A percentile compares a stretch with the other conserved stretches of the same genome.
Evolutionary conservation across 306 rosid species (phyloP).

Genomic region (Gastrolobium bilobum): DNA sequence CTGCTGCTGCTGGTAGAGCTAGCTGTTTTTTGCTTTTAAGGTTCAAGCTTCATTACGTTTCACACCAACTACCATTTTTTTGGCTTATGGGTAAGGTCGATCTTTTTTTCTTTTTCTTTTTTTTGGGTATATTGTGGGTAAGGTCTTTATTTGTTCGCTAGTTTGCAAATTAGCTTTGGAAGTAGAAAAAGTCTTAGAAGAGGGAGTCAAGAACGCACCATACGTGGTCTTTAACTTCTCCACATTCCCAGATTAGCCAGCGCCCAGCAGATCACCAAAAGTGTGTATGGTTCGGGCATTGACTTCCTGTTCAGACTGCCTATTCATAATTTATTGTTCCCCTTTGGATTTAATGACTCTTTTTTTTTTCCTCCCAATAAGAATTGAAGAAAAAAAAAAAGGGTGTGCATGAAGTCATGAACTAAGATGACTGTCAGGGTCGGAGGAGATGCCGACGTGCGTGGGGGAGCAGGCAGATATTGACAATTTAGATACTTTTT

Average conservation of each 20-base stretch:
- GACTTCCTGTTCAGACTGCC: slow-evolving; percentile 74
- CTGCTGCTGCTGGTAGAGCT: slow-evolving; percentile 45
- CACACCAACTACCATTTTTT: slow-evolving; percentile 67
- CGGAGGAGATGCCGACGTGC: background rate
- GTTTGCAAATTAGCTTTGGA: slow-evolving; percentile 12
- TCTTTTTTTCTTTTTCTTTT: background rate
- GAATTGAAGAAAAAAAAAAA: too few relatives aligned
- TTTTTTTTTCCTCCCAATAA: too few relatives aligned
- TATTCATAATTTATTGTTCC: slow-evolving; percentile 36
- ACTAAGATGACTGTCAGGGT: too few relatives aligned
- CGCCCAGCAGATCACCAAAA: background rate
- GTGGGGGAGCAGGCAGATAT: slow-evolving; percentile 49
- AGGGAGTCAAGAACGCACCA: slow-evolving; percentile 99
- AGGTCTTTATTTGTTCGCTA: background rate
- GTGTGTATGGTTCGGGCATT: slow-evolving; percentile 98
- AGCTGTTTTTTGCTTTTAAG: slow-evolving; percentile 56
- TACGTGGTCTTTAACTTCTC: background rate
- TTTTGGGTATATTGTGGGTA: too few relatives aligned
- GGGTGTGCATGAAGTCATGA: too few relatives aligned
- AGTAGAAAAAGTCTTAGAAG: slow-evolving; percentile 44
- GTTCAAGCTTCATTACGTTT: slow-evolving; percentile 64
- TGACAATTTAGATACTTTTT: slow-evolving; percentile 56
- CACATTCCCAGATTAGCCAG: too few relatives aligned
- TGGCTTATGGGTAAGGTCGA: slow-evolving; percentile 16
- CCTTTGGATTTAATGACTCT: too few relatives aligned